Evolutionary conservation across 306 rosid genomes (phyloP), one percentile per base, ranked within the genome.

Genomic region (Luffa aegyptiaca): DNA sequence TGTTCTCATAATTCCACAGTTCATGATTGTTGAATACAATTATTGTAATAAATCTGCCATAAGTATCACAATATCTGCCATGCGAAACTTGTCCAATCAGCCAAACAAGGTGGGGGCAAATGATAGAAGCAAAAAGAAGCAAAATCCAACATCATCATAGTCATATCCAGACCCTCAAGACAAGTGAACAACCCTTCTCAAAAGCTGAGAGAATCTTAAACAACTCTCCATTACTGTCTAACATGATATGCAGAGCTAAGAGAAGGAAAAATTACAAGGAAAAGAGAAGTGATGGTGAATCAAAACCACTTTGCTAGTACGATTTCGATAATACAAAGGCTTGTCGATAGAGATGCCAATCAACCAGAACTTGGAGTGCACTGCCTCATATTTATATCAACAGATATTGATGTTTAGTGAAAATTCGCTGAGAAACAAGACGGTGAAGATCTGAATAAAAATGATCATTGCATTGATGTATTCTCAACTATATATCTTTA

Each of bases 401-500:
- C 80, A 66, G 71, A 85, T 69, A 80, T 70, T 75, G 75, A 31
- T 80, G 81, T 36, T 39, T 58, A 46, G 84, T 71, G 71, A 76
- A 66, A 51, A 69, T 58, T 48, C 41, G 49, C 85, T 80, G 39
- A 70, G 9, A 44, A 77, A 72, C 53, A 52, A 14, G 59, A 75
- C 8, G 51, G 44, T 52, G 35, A 51, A 80, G 44, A 44, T 49
- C 62, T 69, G 49, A 79, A 58, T 62, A n/a, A 66, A 48, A 79
- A 72, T 71, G 70, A 82, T 80, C 86, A 52, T 77, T 45, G 52
- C 80, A 85, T 75, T 72, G 33, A 44, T 83, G 66, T 82, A 76
- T 74, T 80, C 58, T 75, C 69, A 10, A 86, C 87, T 49, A 79
- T 49, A 68, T 81, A 82, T 76, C 64, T 45, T 69, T 63, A 59